These are phyloP conservation scores for Cystoderma amianthinum DNA, from an alignment of 768 basidiomycete species.

Conservation along the genomic window DNA sequence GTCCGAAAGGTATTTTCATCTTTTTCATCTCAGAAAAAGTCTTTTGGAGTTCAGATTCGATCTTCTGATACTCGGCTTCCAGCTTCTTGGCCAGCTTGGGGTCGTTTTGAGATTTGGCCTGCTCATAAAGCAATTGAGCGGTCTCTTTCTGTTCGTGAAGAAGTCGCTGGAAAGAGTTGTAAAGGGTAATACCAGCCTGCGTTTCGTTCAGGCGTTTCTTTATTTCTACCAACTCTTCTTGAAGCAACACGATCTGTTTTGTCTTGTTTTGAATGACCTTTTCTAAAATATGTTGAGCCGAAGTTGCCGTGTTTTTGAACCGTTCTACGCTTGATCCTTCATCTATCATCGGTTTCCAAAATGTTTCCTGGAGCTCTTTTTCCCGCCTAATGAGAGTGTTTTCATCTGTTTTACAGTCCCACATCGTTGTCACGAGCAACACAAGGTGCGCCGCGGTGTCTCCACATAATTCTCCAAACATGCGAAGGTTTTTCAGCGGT, in stretches of 20 bases:
- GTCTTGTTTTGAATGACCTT: conserved; percentile 8
- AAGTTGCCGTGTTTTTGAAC: conserved; percentile 11
- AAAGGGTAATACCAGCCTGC: conserved; percentile 20
- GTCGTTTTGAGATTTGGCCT: conserved; percentile 6
- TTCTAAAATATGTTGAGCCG: conserved; percentile 18
- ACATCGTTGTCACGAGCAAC: conserved; percentile 30
- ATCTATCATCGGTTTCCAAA: conserved; percentile 20
- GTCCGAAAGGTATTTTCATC: conserved; percentile 5
- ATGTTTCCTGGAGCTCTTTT: conserved; percentile 16
- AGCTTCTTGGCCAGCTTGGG: conserved; percentile 7
- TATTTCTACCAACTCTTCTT: conserved; percentile 24
- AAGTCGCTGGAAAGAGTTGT: conserved; percentile 14
- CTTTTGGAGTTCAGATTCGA: conserved; percentile 9
- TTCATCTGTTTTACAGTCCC: conserved; percentile 18
- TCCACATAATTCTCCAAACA: conserved; percentile 22
- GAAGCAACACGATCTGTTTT: conserved; percentile 14
- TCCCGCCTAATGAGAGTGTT: conserved; percentile 17
- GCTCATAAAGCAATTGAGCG: conserved; percentile 8
- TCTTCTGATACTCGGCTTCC: conserved; percentile 6
- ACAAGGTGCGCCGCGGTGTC: conserved; percentile 19
- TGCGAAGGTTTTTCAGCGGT: conserved; percentile 20
- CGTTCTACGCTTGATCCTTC: conserved; percentile 18
- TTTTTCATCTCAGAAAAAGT: conserved; percentile 11
- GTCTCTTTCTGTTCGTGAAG: conserved; percentile 16
- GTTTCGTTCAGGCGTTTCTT: conserved; percentile 20